These are phyloP conservation scores for Pterocarpus macrocarpus DNA, from an alignment of 306 rosid species.

Conservation along the genomic window DNA sequence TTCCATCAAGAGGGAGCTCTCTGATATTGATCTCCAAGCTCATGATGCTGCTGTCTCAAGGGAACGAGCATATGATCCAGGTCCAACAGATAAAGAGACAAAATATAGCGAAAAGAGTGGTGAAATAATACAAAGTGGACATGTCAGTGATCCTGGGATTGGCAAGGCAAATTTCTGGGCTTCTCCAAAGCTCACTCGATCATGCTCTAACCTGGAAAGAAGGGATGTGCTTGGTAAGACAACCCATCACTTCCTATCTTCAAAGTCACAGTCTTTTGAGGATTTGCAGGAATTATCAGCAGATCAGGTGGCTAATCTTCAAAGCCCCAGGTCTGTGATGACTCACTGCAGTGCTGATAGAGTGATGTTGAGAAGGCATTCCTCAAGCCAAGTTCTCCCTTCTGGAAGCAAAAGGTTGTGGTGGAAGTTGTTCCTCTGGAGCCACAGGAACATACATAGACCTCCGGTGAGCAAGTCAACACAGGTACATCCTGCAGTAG, in stretches of 20 bases:
- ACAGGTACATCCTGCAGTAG: conserved; percentile 42
- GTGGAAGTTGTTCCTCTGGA: conserved; percentile 99
- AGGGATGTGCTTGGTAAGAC: conserved; percentile 59
- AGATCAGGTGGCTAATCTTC: conserved; percentile 56
- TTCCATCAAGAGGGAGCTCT: conserved; percentile 61
- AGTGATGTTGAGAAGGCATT: conserved; percentile 87
- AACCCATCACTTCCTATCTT: conserved; percentile 57
- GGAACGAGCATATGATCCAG: conserved; percentile 51
- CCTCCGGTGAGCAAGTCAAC: conserved; percentile 51
- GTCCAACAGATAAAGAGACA: conserved; percentile 45
- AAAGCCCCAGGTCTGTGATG: conserved; percentile 75
- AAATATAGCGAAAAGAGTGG: conserved; percentile 46
- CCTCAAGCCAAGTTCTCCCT: conserved; percentile 97
- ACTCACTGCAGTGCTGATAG: conserved; percentile 83
- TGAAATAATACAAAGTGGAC: conserved; percentile 68
- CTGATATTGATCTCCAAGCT: conserved; percentile 65
- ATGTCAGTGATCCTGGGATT: conserved; percentile 91
- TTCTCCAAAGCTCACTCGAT: conserved; percentile 73
- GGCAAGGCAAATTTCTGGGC: conserved; percentile 66
- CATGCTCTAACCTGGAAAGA: conserved; percentile 92
- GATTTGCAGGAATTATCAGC: conserved; percentile 66
- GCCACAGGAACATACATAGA: conserved; percentile 86
- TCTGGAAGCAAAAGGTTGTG: conserved; percentile 83
- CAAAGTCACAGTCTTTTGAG: conserved; percentile 63
- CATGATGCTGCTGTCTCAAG: conserved; percentile 50